Conservation (phyloP, 768 basidiomycete species). For the Tremella yokohamensis region DNA sequence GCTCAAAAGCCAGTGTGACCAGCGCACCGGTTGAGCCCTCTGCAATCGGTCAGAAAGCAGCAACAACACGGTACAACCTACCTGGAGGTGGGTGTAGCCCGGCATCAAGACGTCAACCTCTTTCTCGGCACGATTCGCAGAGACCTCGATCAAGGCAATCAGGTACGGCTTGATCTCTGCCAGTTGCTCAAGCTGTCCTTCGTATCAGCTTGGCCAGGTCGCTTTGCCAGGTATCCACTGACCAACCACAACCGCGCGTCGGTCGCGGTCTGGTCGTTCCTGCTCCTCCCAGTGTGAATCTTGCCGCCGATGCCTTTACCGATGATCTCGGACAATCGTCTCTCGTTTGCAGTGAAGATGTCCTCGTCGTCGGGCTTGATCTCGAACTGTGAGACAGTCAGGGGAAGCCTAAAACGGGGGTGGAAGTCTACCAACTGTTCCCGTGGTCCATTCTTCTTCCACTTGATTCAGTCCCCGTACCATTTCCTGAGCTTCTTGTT, state of each 20-base stretch:
- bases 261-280: constrained; percentile 96
- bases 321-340: constrained; percentile 83
- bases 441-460: constrained; percentile 73
- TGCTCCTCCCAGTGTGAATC: constrained; percentile 88
- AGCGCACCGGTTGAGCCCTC: constrained; percentile 95
- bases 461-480: constrained; percentile 66
- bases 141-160: constrained; percentile 74
- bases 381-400: constrained; percentile 61
- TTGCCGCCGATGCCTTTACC: constrained; percentile 80
- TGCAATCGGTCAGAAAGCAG: constrained; percentile 44
- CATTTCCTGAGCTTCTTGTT: constrained; percentile 66
- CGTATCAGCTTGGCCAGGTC: not conserved
- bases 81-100: constrained; percentile 97
- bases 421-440: constrained; percentile 56
- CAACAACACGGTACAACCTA: constrained; percentile 41
- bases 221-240: constrained; percentile 5
- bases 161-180: constrained; percentile 63
- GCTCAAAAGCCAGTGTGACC: constrained; percentile 91
- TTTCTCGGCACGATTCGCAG: constrained; percentile 85
- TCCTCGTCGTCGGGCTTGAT: constrained; percentile 85
- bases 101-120: constrained; percentile 85
- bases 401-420: not conserved
- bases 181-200: constrained; percentile 60
- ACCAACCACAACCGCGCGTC: constrained; percentile 91
- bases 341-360: constrained; percentile 95